Evolutionary conservation across 495 filamentous ascomycete species (phyloP).

Genomic region (Podospora pseudocomata): DNA sequence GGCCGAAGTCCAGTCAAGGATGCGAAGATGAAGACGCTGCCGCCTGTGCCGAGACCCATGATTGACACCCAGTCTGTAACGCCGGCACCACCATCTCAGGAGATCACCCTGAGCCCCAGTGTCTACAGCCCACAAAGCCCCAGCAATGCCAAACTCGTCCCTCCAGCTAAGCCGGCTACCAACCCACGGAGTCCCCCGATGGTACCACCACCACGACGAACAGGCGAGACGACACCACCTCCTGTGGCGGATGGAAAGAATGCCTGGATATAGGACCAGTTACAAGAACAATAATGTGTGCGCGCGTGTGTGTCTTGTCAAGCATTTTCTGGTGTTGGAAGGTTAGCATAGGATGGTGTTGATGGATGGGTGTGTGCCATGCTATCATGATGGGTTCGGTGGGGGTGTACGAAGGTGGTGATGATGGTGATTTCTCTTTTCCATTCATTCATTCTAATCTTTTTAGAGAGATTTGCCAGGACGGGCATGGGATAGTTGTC

Average conservation of each 20-base stretch:
- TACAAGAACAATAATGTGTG: slow-evolving; percentile 9
- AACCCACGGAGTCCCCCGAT: slow-evolving; percentile 18
- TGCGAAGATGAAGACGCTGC: slow-evolving; percentile 38
- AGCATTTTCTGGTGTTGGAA: slow-evolving; percentile 31
- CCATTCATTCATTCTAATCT: neutral
- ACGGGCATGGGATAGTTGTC: neutral
- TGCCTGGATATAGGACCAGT: slow-evolving; percentile 27
- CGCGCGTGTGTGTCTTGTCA: slow-evolving; percentile 4
- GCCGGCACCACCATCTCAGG: slow-evolving; percentile 17
- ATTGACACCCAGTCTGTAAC: slow-evolving; percentile 6
- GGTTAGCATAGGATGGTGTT: slow-evolving; percentile 1
- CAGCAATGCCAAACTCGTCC: slow-evolving; percentile 37
- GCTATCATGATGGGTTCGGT: neutral
- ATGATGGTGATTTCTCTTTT: neutral
- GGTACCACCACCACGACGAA: slow-evolving; percentile 16
- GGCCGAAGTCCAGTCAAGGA: slow-evolving; percentile 28
- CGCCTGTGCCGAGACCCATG: slow-evolving; percentile 27
- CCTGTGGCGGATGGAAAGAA: slow-evolving; percentile 16
- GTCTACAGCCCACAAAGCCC: slow-evolving; percentile 43
- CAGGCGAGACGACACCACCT: slow-evolving; percentile 11
- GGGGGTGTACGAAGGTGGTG: neutral
- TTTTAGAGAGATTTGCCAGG: neutral
- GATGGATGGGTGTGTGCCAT: neutral
- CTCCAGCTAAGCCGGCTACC: slow-evolving; percentile 11
- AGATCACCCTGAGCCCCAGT: slow-evolving; percentile 37